Percentiles rank a stretch among this genome's conserved stretches.
Evolutionary conservation across 2,329 filamentous ascomycete species (phyloP).

Genomic region (Massarina eburnea): DNA sequence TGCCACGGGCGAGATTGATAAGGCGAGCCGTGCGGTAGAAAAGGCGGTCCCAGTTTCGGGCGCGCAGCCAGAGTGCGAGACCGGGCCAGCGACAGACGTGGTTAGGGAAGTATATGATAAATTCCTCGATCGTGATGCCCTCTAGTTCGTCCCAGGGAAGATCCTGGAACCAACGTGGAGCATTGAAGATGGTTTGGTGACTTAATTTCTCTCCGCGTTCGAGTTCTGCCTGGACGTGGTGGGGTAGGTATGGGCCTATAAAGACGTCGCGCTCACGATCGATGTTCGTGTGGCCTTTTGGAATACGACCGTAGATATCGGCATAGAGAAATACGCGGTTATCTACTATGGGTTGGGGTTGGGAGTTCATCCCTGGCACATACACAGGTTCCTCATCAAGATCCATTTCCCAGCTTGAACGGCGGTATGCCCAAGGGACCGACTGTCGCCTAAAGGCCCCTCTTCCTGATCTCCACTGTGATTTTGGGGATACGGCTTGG

Average conservation of each 20-base stretch:
- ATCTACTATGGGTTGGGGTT: neutral
- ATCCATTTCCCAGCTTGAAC: neutral
- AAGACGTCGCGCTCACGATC: constrained; percentile 1
- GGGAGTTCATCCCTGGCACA: neutral
- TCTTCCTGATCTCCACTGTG: no score
- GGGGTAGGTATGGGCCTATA: neutral
- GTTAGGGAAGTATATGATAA: constrained; percentile 24
- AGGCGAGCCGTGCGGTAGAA: constrained; percentile 13
- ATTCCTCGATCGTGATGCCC: constrained; percentile 19
- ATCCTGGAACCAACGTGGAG: constrained; percentile 6
- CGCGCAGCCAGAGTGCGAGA: constrained; percentile 12
- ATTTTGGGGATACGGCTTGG: no score
- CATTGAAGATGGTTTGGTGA: constrained; percentile 8
- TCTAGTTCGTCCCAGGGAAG: constrained; percentile 16
- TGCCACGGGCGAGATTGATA: constrained; percentile 13
- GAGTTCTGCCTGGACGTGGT: constrained; percentile 3
- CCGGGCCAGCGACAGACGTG: constrained; percentile 20
- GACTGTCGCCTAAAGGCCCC: no score
- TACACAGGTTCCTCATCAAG: neutral
- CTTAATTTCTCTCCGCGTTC: constrained; percentile 6
- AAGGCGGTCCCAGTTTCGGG: constrained; percentile 10
- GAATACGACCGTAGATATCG: constrained; percentile 1
- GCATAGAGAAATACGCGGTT: neutral
- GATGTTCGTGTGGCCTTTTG: neutral
- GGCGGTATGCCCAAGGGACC: neutral